phyloP scores from a whole-genome alignment of 495 filamentous ascomycete genomes.

The Aspergillus nanangensis region DNA sequence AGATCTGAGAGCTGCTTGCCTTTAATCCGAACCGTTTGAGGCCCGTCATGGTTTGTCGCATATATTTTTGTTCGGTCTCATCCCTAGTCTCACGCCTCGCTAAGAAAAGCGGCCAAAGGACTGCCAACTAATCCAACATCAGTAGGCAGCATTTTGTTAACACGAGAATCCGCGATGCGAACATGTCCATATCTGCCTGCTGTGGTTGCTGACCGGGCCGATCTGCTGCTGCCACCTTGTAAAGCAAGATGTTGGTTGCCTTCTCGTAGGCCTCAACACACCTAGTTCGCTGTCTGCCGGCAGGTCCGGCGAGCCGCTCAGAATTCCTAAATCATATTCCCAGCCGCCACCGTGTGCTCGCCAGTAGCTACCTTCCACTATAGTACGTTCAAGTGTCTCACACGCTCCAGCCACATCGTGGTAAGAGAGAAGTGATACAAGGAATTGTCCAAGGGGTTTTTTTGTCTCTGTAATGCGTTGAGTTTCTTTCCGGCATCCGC shows the following conservation, averaged over 20 bases:
- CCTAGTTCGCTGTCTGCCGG: conserved; percentile 23
- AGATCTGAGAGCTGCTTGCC: conserved; percentile 16
- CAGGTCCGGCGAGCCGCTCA: conserved; percentile 20
- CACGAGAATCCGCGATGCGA: conserved; percentile 29
- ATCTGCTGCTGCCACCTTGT: conserved; percentile 29
- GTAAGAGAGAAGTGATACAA: conserved; percentile 37
- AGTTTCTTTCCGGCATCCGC: conserved; percentile 23
- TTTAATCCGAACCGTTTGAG: conserved; percentile 36
- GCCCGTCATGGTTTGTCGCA: conserved; percentile 33
- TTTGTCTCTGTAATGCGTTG: conserved; percentile 30
- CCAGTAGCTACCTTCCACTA: conserved; percentile 39
- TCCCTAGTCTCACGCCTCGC: conserved; percentile 34
- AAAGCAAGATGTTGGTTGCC: conserved; percentile 33
- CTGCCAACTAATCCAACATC: conserved; percentile 33
- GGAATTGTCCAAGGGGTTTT: conserved; percentile 34
- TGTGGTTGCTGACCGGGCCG: conserved; percentile 27
- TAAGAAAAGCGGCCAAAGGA: conserved; percentile 36
- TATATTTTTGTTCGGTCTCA: conserved; percentile 27
- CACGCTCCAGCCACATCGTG: conserved; percentile 39
- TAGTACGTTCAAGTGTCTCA: conserved; percentile 33
- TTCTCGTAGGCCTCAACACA: conserved; percentile 41
- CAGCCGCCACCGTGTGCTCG: conserved; percentile 34
- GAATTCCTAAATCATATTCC: conserved; percentile 38
- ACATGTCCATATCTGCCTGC: conserved; percentile 23
- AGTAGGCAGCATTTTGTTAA: conserved; percentile 30